Base-by-base conservation (phyloP, 1,284 basidiomycete species). In the Leccinum subrobustum region DNA sequence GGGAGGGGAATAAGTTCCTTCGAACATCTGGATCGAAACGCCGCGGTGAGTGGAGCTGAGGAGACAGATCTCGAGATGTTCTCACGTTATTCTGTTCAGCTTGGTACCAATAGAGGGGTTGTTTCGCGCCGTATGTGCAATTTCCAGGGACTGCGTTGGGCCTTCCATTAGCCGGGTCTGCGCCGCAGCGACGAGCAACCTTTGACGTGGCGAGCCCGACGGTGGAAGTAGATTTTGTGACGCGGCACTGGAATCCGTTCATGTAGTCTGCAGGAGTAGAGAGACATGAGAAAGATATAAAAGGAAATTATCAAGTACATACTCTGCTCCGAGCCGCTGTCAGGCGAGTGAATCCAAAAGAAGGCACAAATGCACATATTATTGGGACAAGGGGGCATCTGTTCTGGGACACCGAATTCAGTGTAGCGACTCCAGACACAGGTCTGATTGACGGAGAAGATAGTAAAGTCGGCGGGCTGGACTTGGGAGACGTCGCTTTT, bases 371-470 rank as follows among this genome's bases (percentile, higher is more conserved):
- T 81, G 69, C 90, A 92, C 35, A 83, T 83, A 11, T 80, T 83
- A 1, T 80, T 69, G 0, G 88, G 86, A 68, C 90, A 92, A 18
- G 83, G 76, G 0, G 90, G 90, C 81, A 92, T 85, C 14, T 75
- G 73, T 12, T 74, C 78, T 0, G 90, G 90, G 23, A 92, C 80
- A 56, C 80, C 67, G 67, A 90, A 92, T 55, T 82, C 79, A 16
- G 87, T 89, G 72, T 83, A 82, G 25, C 84, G 79, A 50, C 76
- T 76, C 87, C 86, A 92, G 0, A 89, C 87, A 64, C 88, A 90
- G 0, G 83, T 85, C 33, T 88, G 84, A 71, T 91, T 91, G 31
- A 88, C 80, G 61, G 83, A 86, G 75, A 92, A 91, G n/a, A 92
- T 75, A 4, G 81, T 79, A 64, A 92, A 86, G 73, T 91, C 88